phyloP scores from a whole-genome alignment of 2,329 filamentous ascomycete genomes.

The Fusarium foetens region DNA sequence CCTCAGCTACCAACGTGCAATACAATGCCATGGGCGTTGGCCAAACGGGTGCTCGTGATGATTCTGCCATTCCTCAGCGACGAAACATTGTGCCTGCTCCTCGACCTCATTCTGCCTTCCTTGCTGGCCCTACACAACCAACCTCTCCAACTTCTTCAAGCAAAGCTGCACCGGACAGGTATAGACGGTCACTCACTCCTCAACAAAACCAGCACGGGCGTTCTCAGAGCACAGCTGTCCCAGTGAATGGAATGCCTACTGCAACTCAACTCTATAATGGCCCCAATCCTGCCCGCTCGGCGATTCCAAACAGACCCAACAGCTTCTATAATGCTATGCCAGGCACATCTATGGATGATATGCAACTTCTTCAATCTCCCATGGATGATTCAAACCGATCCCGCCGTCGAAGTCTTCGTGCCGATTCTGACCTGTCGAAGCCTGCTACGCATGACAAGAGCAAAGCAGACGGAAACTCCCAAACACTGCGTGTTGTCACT shows the following conservation, averaged over 20 bases:
- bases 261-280: conserved; percentile 47
- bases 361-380: conserved; percentile 67
- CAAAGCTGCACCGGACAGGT: conserved; percentile 76
- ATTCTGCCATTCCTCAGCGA: conserved; percentile 58
- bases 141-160: conserved; percentile 54
- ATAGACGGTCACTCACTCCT: conserved; percentile 67
- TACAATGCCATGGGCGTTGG: conserved; percentile 52
- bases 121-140: conserved; percentile 58
- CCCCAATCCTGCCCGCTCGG: conserved; percentile 45
- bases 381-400: conserved; percentile 79
- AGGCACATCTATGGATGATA: conserved; percentile 73
- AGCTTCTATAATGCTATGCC: conserved; percentile 60
- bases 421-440: conserved; percentile 52
- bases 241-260: conserved; percentile 42
- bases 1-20: conserved; percentile 54
- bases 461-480: conserved; percentile 53
- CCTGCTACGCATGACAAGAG: conserved; percentile 35
- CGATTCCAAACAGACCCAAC: conserved; percentile 60
- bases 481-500: conserved; percentile 52
- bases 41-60: conserved; percentile 61
- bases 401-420: conserved; percentile 83
- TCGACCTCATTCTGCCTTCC: conserved; percentile 57
- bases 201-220: conserved; percentile 50
- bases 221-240: conserved; percentile 51
- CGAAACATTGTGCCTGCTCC: conserved; percentile 54